These are phyloP conservation scores for Meripilus lineatus DNA, from an alignment of 1,284 basidiomycete genomes.

Conservation along the genomic window DNA sequence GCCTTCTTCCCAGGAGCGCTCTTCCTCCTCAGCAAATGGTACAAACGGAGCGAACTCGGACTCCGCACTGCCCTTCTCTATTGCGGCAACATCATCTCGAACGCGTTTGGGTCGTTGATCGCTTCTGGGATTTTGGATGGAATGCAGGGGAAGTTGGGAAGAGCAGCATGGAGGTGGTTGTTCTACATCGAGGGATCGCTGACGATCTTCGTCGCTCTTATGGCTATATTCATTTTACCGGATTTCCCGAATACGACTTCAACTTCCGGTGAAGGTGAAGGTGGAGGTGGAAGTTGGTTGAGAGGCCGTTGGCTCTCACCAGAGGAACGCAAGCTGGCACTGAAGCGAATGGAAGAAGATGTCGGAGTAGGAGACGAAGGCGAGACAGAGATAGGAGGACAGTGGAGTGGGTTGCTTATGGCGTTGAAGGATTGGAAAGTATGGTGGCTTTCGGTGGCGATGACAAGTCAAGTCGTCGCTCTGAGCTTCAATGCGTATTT, in stretches of 20 bases:
- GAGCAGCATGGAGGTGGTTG: constrained; percentile 72
- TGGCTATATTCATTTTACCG: constrained; percentile 66
- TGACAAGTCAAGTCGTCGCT: constrained; percentile 46
- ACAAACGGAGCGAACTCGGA: constrained; percentile 62
- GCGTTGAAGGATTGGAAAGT: constrained; percentile 71
- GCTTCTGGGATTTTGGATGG: constrained; percentile 67
- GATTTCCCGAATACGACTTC: constrained; percentile 65
- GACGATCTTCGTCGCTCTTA: constrained; percentile 58
- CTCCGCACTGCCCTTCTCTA: constrained; percentile 73
- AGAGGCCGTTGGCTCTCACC: constrained; percentile 65
- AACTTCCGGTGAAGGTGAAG: too few species aligned
- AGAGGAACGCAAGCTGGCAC: constrained; percentile 60
- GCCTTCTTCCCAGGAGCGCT: constrained; percentile 69
- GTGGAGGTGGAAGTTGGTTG: too few species aligned
- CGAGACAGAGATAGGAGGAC: constrained; percentile 31
- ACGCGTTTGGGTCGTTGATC: constrained; percentile 78
- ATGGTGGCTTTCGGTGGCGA: constrained; percentile 59
- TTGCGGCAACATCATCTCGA: constrained; percentile 72
- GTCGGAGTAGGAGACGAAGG: constrained; percentile 44
- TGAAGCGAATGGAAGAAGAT: constrained; percentile 73
- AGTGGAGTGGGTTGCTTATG: constrained; percentile 44
- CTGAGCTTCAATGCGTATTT: constrained; percentile 75
- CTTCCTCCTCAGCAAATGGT: constrained; percentile 71
- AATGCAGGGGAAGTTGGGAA: constrained; percentile 69
- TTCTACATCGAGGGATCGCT: constrained; percentile 71